Evolutionary conservation across 2,329 filamentous ascomycete genomes (phyloP), one percentile per base, ranked within the genome.

Genomic region (Colletotrichum somersetense): DNA sequence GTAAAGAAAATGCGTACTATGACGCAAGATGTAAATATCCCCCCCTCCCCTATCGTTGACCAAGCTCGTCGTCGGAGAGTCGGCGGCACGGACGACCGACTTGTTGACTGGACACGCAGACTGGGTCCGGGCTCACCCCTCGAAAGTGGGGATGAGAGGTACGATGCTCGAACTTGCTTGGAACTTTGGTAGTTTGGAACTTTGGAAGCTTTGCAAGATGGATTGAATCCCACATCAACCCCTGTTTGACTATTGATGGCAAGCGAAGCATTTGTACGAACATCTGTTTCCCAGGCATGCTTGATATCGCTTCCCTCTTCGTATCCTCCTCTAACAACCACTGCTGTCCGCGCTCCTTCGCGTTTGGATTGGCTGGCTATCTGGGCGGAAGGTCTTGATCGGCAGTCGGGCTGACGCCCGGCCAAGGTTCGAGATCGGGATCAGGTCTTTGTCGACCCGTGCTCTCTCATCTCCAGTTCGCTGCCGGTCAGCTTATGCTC

Each of bases 121-220:
- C 30, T 11, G 30, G 35, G 59, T 1, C 42, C 33, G 33, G 42
- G 61, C 44, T 65, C 66, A 52, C 58, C 52, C 52, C 52, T 68
- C 56, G 33, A 57, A 58, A 58, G 52, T 46, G 20, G 44, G 58
- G 18, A 10, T 10, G 40, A 33, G 23, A 42, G 18, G 40, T 12
- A 33, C 11, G 33, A 16, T 35, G 58, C 18, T 6, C 14, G 46
- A 48, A n/a, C 50, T 30, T 30, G 50, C 20, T 52, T 11, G 50
- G 30, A 30, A 30, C 30, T 30, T 30, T 30, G 30, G 30, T 30
- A 30, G 3, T 30, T 30, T 30, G 30, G 30, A 30, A 30, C 30
- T 30, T 30, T 30, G 30, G 50, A 30, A 30, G 50, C 50, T 14
- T 8, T 52, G 23, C 50, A 30, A 16, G 14, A 30, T 30, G 18